Conservation (phyloP, 1,284 basidiomycete genomes). For the Puccinia polysora region DNA sequence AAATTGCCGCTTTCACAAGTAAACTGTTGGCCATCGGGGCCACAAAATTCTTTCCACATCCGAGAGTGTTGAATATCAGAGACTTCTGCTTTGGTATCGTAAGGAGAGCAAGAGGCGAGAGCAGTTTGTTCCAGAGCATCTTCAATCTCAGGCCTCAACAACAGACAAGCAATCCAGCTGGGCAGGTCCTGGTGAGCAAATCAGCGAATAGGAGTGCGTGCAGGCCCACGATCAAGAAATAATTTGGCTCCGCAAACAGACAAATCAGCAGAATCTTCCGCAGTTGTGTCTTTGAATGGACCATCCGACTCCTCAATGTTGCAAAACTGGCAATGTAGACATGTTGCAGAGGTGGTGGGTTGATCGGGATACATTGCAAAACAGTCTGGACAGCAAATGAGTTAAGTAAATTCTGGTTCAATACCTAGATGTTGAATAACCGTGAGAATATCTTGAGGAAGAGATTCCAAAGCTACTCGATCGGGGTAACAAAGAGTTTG, state of each 20-base stretch:
- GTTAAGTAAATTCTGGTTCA: background rate
- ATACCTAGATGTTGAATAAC: background rate
- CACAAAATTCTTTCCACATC: conserved; percentile 18
- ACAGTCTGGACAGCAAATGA: conserved; percentile 12
- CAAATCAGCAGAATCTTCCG: background rate
- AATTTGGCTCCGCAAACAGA: background rate
- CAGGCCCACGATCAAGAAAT: background rate
- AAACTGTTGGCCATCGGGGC: conserved; percentile 9
- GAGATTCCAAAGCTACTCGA: background rate
- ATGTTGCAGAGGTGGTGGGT: background rate
- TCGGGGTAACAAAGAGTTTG: no score
- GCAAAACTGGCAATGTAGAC: background rate
- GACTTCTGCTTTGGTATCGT: background rate
- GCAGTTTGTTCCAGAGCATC: background rate
- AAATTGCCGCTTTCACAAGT: background rate
- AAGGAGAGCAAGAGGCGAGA: background rate
- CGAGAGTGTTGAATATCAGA: conserved; percentile 27
- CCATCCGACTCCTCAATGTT: background rate
- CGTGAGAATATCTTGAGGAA: background rate
- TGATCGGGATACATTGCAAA: conserved; percentile 20
- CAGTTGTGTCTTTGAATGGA: background rate
- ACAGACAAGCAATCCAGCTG: conserved; percentile 21
- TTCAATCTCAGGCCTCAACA: conserved; percentile 7
- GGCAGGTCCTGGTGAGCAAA: conserved; percentile 6
- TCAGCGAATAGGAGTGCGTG: background rate